Conservation (phyloP, 352 stramenopile species). For the Phytophthora vignae region DNA sequence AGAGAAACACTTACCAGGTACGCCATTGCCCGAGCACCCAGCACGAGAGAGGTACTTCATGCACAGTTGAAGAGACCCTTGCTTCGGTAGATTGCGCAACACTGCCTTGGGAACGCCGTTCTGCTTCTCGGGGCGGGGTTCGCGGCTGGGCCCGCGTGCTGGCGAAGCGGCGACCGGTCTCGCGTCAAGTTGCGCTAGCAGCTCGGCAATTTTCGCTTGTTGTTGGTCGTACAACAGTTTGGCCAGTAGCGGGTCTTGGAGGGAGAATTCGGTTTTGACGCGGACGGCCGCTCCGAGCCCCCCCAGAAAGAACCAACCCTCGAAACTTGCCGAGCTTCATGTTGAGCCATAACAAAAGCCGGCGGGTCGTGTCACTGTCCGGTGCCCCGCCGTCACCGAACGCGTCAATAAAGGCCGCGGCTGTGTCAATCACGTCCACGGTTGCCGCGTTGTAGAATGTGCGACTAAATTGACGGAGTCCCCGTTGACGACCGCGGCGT, state of each 20-base stretch:
- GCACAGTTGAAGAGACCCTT: slow-evolving; percentile 6
- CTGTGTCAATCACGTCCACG: not conserved
- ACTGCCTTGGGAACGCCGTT: not conserved
- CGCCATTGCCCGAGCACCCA: slow-evolving; percentile 2
- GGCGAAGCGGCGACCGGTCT: too few species aligned
- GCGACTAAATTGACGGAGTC: slow-evolving; percentile 4
- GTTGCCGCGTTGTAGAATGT: slow-evolving; percentile 17
- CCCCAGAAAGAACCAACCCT: slow-evolving; percentile 3
- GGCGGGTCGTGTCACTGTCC: not conserved
- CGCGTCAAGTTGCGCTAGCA: not conserved
- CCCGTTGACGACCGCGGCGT: not conserved
- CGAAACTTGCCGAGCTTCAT: slow-evolving; percentile 24
- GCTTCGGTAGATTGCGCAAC: not conserved
- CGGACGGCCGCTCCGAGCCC: not conserved
- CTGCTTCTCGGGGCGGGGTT: not conserved
- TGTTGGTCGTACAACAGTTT: slow-evolving; percentile 16
- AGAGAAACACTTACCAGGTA: slow-evolving; percentile 11
- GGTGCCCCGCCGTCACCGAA: slow-evolving; percentile 2
- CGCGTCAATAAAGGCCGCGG: not conserved
- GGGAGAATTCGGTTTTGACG: slow-evolving; percentile 14
- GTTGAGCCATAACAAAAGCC: slow-evolving; percentile 15
- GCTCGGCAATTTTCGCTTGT: not conserved
- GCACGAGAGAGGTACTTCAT: slow-evolving; percentile 20
- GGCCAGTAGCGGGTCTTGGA: slow-evolving; percentile 2
- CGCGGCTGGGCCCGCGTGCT: not conserved